Evolutionary conservation across 2,329 filamentous ascomycete genomes (phyloP).

Genomic region (Hymenoscyphus linearis): DNA sequence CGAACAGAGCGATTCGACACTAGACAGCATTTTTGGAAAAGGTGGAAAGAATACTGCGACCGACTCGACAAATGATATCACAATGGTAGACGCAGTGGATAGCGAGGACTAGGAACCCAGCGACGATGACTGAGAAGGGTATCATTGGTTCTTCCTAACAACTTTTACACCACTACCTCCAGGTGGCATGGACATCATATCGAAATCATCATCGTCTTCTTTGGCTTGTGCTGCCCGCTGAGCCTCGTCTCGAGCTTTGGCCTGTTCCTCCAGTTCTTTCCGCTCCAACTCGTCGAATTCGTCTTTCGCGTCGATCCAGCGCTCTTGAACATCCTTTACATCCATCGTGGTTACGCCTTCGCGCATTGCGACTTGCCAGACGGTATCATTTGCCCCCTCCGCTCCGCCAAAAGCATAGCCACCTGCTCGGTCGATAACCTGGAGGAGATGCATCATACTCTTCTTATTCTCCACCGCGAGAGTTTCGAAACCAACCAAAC

Average conservation of each 20-base stretch:
- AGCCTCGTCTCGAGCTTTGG: slow-evolving; percentile 43
- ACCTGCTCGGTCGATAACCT: slow-evolving; percentile 83
- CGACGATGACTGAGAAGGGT: slow-evolving; percentile 37
- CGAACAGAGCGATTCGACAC: slow-evolving; percentile 34
- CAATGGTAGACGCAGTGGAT: slow-evolving; percentile 42
- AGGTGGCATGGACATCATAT: slow-evolving; percentile 44
- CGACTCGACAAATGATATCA: slow-evolving; percentile 36
- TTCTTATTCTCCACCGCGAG: slow-evolving; percentile 94
- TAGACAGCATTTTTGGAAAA: slow-evolving; percentile 38
- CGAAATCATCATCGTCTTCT: slow-evolving; percentile 38
- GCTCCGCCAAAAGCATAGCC: slow-evolving; percentile 90
- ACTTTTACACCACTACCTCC: slow-evolving; percentile 64
- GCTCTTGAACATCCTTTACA: slow-evolving; percentile 84
- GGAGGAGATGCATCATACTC: slow-evolving; percentile 89
- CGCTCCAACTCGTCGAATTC: slow-evolving; percentile 78
- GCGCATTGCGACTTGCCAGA: slow-evolving; percentile 96
- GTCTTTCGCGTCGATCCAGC: slow-evolving; percentile 89
- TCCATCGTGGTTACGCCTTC: slow-evolving; percentile 70
- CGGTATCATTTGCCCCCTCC: slow-evolving; percentile 87
- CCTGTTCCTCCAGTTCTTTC: slow-evolving; percentile 70
- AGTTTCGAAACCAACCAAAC: slow-evolving; percentile 86
- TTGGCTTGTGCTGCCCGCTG: slow-evolving; percentile 29
- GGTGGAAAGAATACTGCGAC: slow-evolving; percentile 17
- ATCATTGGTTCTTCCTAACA: slow-evolving; percentile 57
- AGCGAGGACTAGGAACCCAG: slow-evolving; percentile 42